Base-by-base conservation (phyloP, 2,329 filamentous ascomycete species). In the Talaromyces pinophilus region DNA sequence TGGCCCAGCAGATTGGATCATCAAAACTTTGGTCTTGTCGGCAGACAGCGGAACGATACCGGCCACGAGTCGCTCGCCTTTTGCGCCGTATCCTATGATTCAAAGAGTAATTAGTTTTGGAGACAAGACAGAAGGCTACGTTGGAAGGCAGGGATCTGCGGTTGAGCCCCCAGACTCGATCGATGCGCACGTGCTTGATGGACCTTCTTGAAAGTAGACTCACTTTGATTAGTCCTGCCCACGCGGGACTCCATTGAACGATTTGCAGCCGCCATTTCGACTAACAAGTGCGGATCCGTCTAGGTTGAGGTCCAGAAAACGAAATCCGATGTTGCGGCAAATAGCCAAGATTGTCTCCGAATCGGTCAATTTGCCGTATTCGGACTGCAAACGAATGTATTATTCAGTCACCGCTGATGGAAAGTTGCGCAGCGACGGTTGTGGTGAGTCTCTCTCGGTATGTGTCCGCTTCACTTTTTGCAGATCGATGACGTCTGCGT, bases 51-150 rank as follows among this genome's bases (percentile, higher is more conserved):
- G 92, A 59, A 99, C 95, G 67, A 98, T 89, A 72, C 95, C 95
- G 68, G 95, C 94, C 73, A 99, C 95, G 69, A 98, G 89, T 71
- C 95, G 90, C 82, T 98, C 94, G 82, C 94, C 94, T 78, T 92
- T 91, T 67, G 91, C 82, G 75, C 92, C 93, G 82, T 98, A 99
- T 76, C 93, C 95, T 98, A 38, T n/a, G 6, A 30, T 52, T 30
- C 5, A 25, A 28, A 17, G 15, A 33, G 19, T 57, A n/a, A 11
- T 57, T 25, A 57, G n/a, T 40, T 57, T 22, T 40, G 13, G 30
- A 30, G 13, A 60, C 25, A 57, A 63, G 62, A 35, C 35, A 57
- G 52, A 55, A 38, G 64, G 57, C 62, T 64, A 62, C 64, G 57
- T 67, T 35, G 52, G 30, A 25, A 57, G 40, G 69, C 63, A 46